Conservation (phyloP, 2,329 filamentous ascomycete species). For the Fusarium papillatum region DNA sequence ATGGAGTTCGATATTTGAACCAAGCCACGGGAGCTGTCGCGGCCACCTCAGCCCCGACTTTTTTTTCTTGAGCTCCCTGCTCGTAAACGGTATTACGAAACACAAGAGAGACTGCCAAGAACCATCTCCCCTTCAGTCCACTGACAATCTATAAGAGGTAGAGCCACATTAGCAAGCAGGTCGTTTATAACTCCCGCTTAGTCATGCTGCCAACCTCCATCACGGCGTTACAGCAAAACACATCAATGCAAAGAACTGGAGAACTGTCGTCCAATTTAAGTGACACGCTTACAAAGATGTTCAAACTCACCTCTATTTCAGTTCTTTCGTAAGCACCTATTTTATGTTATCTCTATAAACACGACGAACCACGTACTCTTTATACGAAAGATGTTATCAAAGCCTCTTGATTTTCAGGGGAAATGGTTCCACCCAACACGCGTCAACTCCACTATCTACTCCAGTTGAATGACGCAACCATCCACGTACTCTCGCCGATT, state of each 20-base stretch:
- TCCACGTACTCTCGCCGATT: constrained; percentile 1
- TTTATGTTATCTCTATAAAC: not conserved
- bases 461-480: constrained; percentile 6
- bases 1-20: not conserved
- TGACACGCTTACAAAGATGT: not conserved
- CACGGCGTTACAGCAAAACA: not conserved
- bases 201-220: not conserved
- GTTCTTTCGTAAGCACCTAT: not conserved
- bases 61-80: too few species aligned
- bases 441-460: not conserved
- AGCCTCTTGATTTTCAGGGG: constrained; percentile 2
- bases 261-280: not conserved
- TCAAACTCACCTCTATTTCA: not conserved
- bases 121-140: not conserved
- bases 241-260: not conserved
- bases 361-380: not conserved
- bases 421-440: constrained; percentile 7
- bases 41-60: too few species aligned
- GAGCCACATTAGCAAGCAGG: not conserved
- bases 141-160: not conserved
- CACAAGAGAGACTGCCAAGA: not conserved
- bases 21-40: not conserved
- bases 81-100: not conserved
- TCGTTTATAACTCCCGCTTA: not conserved
- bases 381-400: not conserved